Conservation (phyloP, 139 green algal species). For the Diplosphaera chodatii region DNA sequence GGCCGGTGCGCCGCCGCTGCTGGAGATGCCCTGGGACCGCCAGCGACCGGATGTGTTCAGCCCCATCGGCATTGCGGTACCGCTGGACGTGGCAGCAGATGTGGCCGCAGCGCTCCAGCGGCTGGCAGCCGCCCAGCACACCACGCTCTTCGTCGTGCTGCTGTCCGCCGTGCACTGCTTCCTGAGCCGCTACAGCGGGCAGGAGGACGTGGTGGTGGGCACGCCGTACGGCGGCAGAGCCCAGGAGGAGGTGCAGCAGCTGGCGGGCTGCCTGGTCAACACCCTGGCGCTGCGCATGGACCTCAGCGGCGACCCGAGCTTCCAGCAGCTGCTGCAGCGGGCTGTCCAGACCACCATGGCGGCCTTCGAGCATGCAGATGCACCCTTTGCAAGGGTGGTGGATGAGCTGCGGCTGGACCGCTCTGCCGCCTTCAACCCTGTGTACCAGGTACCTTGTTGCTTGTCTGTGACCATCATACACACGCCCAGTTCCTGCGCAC, state of each 20-base stretch:
- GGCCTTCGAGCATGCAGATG: not conserved
- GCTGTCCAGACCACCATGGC: not conserved
- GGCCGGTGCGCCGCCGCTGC: no score
- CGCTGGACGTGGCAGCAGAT: no score
- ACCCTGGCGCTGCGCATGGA: not conserved
- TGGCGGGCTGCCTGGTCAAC: slow-evolving; percentile 17
- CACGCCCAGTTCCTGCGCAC: no score
- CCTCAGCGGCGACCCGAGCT: not conserved
- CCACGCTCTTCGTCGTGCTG: not conserved
- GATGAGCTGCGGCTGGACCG: not conserved
- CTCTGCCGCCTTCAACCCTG: not conserved
- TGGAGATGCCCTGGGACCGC: no score
- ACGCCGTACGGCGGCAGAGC: not conserved
- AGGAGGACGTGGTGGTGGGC: slow-evolving; percentile 1
- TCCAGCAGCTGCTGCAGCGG: slow-evolving; percentile 3
- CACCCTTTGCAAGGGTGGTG: slow-evolving; percentile 7
- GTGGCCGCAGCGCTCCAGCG: no score
- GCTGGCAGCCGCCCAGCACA: no score
- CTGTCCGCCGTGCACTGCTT: not conserved
- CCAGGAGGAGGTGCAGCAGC: not conserved
- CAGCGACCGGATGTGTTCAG: no score
- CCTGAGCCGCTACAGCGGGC: not conserved
- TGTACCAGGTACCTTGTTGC: no score
- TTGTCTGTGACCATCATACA: no score
- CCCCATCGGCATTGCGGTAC: no score